A percentile compares a stretch with the other conserved stretches of the same genome.
Evolutionary conservation across 2,329 filamentous ascomycete species (phyloP).

Genomic region (Diaporthe velutina): DNA sequence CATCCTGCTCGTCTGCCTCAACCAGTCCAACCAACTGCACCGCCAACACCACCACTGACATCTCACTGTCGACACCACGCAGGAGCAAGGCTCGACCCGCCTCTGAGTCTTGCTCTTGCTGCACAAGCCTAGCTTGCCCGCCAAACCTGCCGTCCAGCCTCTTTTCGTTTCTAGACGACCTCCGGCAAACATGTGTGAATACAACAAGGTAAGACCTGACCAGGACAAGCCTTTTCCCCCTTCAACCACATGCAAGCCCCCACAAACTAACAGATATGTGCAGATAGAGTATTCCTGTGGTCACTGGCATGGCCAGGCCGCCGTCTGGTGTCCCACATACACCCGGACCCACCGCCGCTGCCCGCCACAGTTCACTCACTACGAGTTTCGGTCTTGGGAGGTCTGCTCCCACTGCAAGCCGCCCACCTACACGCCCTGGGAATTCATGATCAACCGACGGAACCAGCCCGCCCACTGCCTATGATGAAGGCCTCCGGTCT

Average conservation of each 20-base stretch:
- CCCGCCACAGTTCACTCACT: slow-evolving; percentile 58
- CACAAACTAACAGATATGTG: not conserved
- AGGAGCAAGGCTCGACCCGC: slow-evolving; percentile 26
- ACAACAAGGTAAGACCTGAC: slow-evolving; percentile 38
- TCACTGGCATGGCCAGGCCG: slow-evolving; percentile 63
- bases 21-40: not conserved
- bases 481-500: slow-evolving; percentile 33
- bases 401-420: slow-evolving; percentile 58
- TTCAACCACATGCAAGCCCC: not conserved
- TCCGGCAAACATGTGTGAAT: slow-evolving; percentile 37
- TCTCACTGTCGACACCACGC: not conserved
- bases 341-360: slow-evolving; percentile 59
- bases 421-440: slow-evolving; percentile 51
- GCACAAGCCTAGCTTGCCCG: not conserved
- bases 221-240: not conserved
- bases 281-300: slow-evolving; percentile 65
- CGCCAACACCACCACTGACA: not conserved
- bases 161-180: not conserved
- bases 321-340: slow-evolving; percentile 58
- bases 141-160: not conserved
- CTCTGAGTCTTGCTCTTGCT: slow-evolving; percentile 21
- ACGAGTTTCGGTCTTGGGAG: slow-evolving; percentile 61
- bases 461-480: slow-evolving; percentile 44
- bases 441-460: slow-evolving; percentile 52
- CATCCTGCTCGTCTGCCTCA: not conserved